Base-by-base conservation (phyloP, 805 yeast species). In the Candida corydali region DNA sequence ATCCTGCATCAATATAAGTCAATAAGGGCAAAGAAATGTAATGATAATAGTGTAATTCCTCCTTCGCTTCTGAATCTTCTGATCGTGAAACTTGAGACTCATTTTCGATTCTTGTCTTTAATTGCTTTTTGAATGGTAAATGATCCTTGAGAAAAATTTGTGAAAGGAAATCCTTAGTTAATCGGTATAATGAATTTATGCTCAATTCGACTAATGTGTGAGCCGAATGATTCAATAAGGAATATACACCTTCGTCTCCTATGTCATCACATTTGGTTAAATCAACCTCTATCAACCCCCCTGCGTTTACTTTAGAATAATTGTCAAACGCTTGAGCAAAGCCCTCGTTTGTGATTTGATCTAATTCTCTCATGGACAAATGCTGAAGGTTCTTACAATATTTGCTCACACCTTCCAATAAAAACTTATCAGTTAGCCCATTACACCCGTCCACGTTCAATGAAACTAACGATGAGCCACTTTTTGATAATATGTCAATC, bases 371-470 rank as follows among this genome's bases (percentile, higher is more conserved):
- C 32, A 89, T 55, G 2, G 88, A 79, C 8, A 91, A 52, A 14
- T 64, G 65, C 25, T 80, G 73, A 32, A 89, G 54, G 11, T 63
- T 69, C 5, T 73, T 63, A 34, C 86, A 76, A 51, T 77, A 80
- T 16, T 75, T 75, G 31, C 70, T 65, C 5, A 81, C 48, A 0
- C 89, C 93, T 25, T 76, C 76, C 2, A 63, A 51, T 16, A 75
- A 43, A 39, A 80, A 70, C 1, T 62, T 65, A 51, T 88, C 95
- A 0, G 95, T 81, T 15, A 93, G 59, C 1, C 67, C 78, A 0
- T 78, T 54, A 48, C 95, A 86, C 1, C 94, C 94, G 50, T 82
- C 86, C 11, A 93, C 62, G 14, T 67, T 67, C 20, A 93, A 63
- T 1, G 71, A 54, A 28, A 65, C 65, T 31, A 93, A 60, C 2